Base-by-base conservation (phyloP, 257 asterid genomes). In the Gynochthodes officinalis region DNA sequence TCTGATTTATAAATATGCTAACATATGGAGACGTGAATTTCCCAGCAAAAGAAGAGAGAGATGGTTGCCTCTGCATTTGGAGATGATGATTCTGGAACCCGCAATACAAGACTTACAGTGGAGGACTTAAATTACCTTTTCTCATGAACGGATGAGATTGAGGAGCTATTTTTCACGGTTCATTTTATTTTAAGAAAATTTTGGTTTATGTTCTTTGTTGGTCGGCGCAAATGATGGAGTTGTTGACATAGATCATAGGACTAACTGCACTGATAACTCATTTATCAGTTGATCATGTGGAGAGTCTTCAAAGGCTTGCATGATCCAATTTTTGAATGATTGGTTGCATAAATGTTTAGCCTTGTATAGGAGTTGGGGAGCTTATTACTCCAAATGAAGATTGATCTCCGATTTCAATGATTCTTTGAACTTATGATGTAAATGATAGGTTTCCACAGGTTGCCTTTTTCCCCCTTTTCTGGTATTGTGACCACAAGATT, bases 31-130 rank as follows among this genome's bases (percentile, higher is more conserved):
- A 70, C 68, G 19, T 70, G 67, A 9, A 15, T 70, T 46, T 62
- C 73, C 14, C 90, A 94, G 99, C 88, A 87, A 88, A 89, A 88
- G 81, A 94, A 94, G 87, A 88, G 99, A 77, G 86, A 87, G 79
- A 89, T 91, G 99, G 99, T 94, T 43, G 86, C 97, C 6, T 87
- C 95, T 32, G 99, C 99, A 19, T 94, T 94, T 76, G 99, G 99
- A 58, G 99, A 94, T 82, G 91, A 91, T 37, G 93, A 88, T 80
- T 78, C 85, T 3, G 96, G 99, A 32, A 67, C 88, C 75, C 82
- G 88, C 11, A 93, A 86, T 79, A 83, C 93, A 52, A 88, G 96
- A 69, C 95, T 94, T 23, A 94, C 99, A 4, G 91, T 86, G 72
- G 96, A 94, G 65, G 99, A 94, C 73, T 77, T 94, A 80, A 85